phyloP scores from a whole-genome alignment of 2,329 filamentous ascomycete genomes.

The Keithomyces neogunnii region DNA sequence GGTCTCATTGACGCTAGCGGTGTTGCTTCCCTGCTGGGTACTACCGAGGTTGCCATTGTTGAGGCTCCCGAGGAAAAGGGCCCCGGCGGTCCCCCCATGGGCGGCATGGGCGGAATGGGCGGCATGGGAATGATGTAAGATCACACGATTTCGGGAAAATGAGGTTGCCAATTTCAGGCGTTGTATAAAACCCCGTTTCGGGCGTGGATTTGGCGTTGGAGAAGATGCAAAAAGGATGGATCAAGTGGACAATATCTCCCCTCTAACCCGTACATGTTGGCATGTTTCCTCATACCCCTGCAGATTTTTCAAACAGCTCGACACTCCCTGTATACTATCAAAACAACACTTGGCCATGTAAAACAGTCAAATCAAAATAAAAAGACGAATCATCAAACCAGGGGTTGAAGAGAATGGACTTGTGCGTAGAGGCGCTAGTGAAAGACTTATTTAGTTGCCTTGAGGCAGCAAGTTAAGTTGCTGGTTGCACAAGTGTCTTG shows the following conservation, averaged over 20 bases:
- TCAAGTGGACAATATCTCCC: constrained; percentile 24
- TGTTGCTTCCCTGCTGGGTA: constrained; percentile 93
- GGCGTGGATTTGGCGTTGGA: constrained; percentile 43
- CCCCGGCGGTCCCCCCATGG: constrained; percentile 49
- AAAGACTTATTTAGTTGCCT: not conserved
- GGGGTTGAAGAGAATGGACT: not conserved
- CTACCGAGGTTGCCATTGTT: constrained; percentile 95
- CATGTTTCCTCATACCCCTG: constrained; percentile 19
- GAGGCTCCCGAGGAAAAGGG: constrained; percentile 93
- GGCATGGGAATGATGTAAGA: constrained; percentile 57
- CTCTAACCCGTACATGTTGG: constrained; percentile 14
- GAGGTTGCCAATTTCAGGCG: constrained; percentile 8
- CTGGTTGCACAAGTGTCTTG: not conserved
- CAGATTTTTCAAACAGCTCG: constrained; percentile 18
- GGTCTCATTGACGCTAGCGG: constrained; percentile 90
- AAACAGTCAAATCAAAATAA: constrained; percentile 14
- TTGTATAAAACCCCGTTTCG: constrained; percentile 20
- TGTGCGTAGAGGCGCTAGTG: not conserved
- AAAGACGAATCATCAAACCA: constrained; percentile 3
- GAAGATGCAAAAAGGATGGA: constrained; percentile 12
- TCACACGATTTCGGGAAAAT: constrained; percentile 9
- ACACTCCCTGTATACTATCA: constrained; percentile 26
- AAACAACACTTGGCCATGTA: constrained; percentile 17
- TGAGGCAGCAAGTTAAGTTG: not conserved
- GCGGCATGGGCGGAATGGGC: constrained; percentile 56